phyloP scores from a whole-genome alignment of 176 grass and related monocot species.

The Metroxylon sagu region DNA sequence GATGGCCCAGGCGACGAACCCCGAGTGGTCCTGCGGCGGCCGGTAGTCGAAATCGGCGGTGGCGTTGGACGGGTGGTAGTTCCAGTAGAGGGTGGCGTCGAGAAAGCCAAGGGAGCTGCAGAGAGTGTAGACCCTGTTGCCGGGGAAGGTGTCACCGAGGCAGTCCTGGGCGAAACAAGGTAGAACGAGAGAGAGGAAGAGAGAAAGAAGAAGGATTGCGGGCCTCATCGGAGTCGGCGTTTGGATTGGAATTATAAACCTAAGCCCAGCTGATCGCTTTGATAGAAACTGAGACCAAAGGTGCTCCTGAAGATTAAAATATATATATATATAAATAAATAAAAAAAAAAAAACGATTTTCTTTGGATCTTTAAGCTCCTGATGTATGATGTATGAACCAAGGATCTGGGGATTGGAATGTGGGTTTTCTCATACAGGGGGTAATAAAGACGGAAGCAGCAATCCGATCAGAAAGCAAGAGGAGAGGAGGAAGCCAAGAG shows the following conservation, averaged over 20 bases:
- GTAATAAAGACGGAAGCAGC: too few relatives aligned
- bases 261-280: too few relatives aligned
- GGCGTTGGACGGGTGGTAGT: conserved; percentile 51
- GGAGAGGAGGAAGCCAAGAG: not conserved
- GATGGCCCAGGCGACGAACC: conserved; percentile 88
- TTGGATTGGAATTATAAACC: too few relatives aligned
- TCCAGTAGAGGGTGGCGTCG: conserved; percentile 63
- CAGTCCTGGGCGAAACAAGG: conserved; percentile 35
- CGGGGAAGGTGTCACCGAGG: conserved; percentile 33
- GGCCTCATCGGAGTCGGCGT: not conserved
- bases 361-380: too few relatives aligned
- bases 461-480: too few relatives aligned
- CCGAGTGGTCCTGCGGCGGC: conserved; percentile 4
- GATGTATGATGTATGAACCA: too few relatives aligned
- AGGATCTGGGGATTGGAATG: too few relatives aligned
- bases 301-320: too few relatives aligned
- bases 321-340: too few relatives aligned
- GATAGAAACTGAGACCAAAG: too few relatives aligned
- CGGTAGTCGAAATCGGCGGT: conserved; percentile 69
- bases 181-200: conserved; percentile 16
- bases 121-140: conserved; percentile 24
- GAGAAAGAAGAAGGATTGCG: not conserved
- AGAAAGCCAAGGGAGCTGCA: conserved; percentile 49
- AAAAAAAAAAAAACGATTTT: too few relatives aligned
- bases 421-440: too few relatives aligned